These are phyloP conservation scores for Exophiala spinifera DNA, from an alignment of 2,329 filamentous ascomycete genomes.

Conservation along the genomic window DNA sequence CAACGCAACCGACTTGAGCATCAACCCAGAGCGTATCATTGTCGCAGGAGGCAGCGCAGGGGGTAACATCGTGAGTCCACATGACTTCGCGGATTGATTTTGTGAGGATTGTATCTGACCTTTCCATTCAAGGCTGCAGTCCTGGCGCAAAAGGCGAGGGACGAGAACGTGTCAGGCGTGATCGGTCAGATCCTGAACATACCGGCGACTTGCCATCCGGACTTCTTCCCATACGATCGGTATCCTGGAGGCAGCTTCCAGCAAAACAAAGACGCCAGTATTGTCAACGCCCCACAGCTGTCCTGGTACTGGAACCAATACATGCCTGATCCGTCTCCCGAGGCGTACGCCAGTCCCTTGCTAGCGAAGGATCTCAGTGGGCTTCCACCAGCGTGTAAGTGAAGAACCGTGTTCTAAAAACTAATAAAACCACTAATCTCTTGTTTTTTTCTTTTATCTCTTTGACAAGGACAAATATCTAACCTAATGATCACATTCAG, in stretches of 20 bases:
- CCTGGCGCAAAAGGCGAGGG: not conserved
- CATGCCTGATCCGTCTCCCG: not conserved
- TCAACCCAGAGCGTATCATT: not conserved
- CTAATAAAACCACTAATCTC: no score
- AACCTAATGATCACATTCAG: no score
- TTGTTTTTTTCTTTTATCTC: no score
- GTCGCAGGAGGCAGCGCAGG: not conserved
- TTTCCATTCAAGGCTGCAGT: not conserved
- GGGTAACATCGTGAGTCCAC: not conserved
- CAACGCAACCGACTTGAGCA: not conserved
- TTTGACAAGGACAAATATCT: no score
- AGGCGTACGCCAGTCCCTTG: not conserved
- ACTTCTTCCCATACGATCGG: not conserved
- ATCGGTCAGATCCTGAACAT: not conserved
- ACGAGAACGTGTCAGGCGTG: not conserved
- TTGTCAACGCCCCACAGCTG: not conserved
- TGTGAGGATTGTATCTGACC: no score
- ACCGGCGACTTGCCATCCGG: not conserved
- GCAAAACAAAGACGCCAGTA: not conserved
- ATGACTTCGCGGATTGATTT: not conserved
- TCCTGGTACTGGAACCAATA: slow-evolving; percentile 8
- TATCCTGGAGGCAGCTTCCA: not conserved
- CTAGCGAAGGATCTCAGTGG: not conserved
- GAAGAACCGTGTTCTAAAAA: no score
- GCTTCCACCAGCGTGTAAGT: not conserved